Evolutionary conservation across 306 rosid genomes (phyloP).

Genomic region (Luffa aegyptiaca): DNA sequence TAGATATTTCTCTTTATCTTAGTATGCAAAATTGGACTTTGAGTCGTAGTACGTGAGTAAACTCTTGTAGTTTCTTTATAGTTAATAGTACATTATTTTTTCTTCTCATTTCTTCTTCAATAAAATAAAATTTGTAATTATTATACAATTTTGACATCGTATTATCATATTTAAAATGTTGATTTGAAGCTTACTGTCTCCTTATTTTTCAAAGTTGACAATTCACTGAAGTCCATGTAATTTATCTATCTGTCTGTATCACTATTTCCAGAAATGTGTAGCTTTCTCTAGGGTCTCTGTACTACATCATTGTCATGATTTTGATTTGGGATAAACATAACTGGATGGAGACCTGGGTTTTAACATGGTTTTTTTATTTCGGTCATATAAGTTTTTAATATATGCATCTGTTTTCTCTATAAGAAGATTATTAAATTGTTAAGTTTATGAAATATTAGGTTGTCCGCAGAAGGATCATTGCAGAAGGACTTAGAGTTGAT

Average conservation of each 20-base stretch:
- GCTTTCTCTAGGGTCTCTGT: not conserved
- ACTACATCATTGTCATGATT: not conserved
- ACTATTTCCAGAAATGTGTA: not conserved
- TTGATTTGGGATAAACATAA: not conserved
- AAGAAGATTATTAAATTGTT: conserved; percentile 9
- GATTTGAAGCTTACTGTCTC: not conserved
- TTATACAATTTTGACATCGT: not conserved
- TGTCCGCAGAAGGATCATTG: conserved; percentile 75
- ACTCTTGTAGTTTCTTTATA: not conserved
- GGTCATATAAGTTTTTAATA: not conserved
- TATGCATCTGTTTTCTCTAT: not conserved
- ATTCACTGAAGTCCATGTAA: not conserved
- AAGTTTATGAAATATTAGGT: conserved; percentile 37
- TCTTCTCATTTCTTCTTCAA: not conserved
- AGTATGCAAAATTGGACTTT: not conserved
- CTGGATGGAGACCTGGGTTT: not conserved
- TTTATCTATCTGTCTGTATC: not conserved
- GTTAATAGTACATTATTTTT: not conserved
- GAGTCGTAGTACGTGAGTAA: not conserved
- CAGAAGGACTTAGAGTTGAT: conserved; percentile 75
- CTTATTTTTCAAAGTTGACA: not conserved
- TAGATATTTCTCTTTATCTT: not conserved
- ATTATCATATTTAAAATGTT: not conserved
- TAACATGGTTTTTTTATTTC: not conserved
- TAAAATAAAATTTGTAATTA: not conserved